phyloP scores from a whole-genome alignment of 148 eudicot species.

The Oxyria digyna region DNA sequence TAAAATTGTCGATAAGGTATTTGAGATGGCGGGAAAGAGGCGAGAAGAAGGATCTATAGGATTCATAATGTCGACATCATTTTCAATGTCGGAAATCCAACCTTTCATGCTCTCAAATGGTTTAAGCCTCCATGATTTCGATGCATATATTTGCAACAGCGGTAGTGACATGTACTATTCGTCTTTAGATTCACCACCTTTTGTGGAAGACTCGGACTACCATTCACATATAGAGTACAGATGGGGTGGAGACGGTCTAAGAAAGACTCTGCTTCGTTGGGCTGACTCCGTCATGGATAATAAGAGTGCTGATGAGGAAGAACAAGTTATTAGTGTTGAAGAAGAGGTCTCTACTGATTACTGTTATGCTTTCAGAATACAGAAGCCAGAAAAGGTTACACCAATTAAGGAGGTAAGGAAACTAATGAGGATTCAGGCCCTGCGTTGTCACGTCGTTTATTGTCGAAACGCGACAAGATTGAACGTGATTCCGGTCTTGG shows the following conservation, averaged over 20 bases:
- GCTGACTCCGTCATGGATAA: slow-evolving; percentile 42
- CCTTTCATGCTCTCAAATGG: slow-evolving; percentile 53
- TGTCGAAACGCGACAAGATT: slow-evolving; percentile 70
- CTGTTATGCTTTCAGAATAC: slow-evolving; percentile 75
- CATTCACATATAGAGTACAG: slow-evolving; percentile 85
- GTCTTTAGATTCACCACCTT: slow-evolving; percentile 33
- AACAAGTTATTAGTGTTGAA: slow-evolving; percentile 58
- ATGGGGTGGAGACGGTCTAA: slow-evolving; percentile 97
- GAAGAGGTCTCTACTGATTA: slow-evolving; percentile 53
- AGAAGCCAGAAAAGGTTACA: slow-evolving; percentile 58
- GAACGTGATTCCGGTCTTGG: slow-evolving; percentile 86
- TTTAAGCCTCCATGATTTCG: slow-evolving; percentile 62
- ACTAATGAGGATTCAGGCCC: slow-evolving; percentile 76
- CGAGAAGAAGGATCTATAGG: slow-evolving; percentile 64
- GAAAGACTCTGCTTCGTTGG: slow-evolving; percentile 87
- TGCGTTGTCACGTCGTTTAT: slow-evolving; percentile 77
- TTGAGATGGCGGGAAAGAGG: slow-evolving; percentile 51
- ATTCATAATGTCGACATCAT: slow-evolving; percentile 78
- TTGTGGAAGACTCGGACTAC: slow-evolving; percentile 70
- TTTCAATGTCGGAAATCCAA: slow-evolving; percentile 55
- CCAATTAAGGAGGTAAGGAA: slow-evolving; percentile 70
- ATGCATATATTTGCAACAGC: slow-evolving; percentile 90
- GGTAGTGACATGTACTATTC: slow-evolving; percentile 88
- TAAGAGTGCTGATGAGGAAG: slow-evolving; percentile 35
- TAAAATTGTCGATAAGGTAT: slow-evolving; percentile 37